Base-by-base conservation (phyloP, 352 stramenopile genomes). In the Aphanomyces astaci region DNA sequence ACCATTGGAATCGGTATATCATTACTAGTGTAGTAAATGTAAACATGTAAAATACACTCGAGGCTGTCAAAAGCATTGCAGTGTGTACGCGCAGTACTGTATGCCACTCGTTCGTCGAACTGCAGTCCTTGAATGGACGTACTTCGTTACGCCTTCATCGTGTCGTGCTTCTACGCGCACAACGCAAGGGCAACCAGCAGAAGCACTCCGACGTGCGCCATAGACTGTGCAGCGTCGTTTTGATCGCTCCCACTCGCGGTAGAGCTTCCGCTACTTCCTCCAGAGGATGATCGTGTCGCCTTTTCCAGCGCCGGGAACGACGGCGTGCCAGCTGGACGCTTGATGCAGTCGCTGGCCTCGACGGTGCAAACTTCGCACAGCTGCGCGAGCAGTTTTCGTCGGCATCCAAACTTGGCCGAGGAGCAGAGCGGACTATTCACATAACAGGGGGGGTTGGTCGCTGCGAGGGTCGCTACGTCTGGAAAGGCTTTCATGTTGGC, bases 381-480 rank as follows among this genome's bases (percentile, higher is more conserved):
- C 22, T 45, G 54, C 33, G 31, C 36, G 27, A 27, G 39, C 4
- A 46, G 40, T 36, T 52, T 65, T 25, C 54, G 54, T 3, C 54
- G 54, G 4, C 54, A 63, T 3, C 54, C 82, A 17, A 69, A 74
- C 39, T 75, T 77, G 15, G 75, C 66, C 13, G 65, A 76, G 19
- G 78, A 78, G 51, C 84, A 91, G 9, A 70, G 66, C 17, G 71
- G 48, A 15, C 87, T 79, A 24, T 77, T 89, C 17, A 69, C 28
- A 49, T 81, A 86, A 69, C 82, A 90, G 39, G 68, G 67, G 11
- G 82, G 79, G 64, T 90, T 90, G 30, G 64, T 70, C 9, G 19
- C 39, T 0, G 53, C 40, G 27, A 91, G 76, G 0, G 63, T 31
- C 17, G 56, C 39, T 5, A 78, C 63, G 1, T 57, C 66, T 2